Base-by-base conservation (phyloP, 169 alveolate genomes). In the Plasmodium cynomolgi region DNA sequence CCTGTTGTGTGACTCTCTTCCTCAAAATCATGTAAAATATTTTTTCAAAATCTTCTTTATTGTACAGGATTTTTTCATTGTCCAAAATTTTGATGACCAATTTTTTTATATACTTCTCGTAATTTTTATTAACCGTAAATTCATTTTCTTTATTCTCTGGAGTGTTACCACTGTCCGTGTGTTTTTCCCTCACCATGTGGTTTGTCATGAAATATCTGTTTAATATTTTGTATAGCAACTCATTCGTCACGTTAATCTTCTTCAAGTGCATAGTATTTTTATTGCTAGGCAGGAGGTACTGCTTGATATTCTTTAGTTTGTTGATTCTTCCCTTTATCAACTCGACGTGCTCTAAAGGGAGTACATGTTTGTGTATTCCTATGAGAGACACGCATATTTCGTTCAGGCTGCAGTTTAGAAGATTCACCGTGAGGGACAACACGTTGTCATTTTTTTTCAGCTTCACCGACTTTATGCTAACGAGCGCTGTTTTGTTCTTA, bases 41-140 rank as follows among this genome's bases (percentile, higher is more conserved):
- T 26, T 90, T 56, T 80, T 90, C 94, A 80, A 90, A 90, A 39
- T 90, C 91, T 80, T 90, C 94, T 39, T 90, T 90, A 39, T 54
- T 80, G 73, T 90, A 90, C 50, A 80, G 73, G 17, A 71, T 90
- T 90, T 80, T 90, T 74, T 90, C 94, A 54, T 90, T 13, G 39
- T 90, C 90, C 34, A 90, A 80, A 15, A 90, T 90, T 80, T 90
- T 90, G 26, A 62, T 80, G 50, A 90, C 72, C 73, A 90, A 58
- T 17, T 80, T 90, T 80, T 90, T 90, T 90, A 90, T 20, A 80
- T 90, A 90, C 31, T 68, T 90, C 72, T 90, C 91, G 82, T 90
- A 90, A 80, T 90, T 90, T 23, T 74, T 90, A 68, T 90, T 90
- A 58, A 62, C 56, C 29, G 17, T n/a, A 8, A 33, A 8, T 6